Conservation (phyloP, 768 basidiomycete species). For the Boletus subcaerulescens region DNA sequence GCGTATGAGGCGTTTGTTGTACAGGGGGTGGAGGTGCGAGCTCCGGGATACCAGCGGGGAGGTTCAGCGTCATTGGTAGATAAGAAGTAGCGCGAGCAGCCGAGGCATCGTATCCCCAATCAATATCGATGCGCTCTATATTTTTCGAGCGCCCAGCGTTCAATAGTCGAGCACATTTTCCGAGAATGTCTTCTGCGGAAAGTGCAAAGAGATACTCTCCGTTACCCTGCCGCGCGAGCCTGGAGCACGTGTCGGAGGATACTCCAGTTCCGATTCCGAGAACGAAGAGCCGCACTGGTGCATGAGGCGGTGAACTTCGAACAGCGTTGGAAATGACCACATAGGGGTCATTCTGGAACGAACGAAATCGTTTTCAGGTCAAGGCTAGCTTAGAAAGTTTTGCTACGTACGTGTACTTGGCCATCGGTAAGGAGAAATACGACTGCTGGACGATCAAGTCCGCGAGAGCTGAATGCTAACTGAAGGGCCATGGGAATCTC, state of each 20-base stretch:
- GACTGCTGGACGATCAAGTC: constrained; percentile 38
- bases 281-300: constrained; percentile 49
- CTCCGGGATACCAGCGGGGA: constrained; percentile 9
- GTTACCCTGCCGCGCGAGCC: constrained; percentile 52
- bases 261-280: constrained; percentile 54
- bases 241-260: constrained; percentile 50
- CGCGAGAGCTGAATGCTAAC: constrained; percentile 36
- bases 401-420: constrained; percentile 31
- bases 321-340: constrained; percentile 33
- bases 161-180: constrained; percentile 49
- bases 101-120: constrained; percentile 41
- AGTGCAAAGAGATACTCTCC: constrained; percentile 49
- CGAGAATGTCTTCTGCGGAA: constrained; percentile 43
- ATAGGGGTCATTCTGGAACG: constrained; percentile 12
- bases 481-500: constrained; percentile 44
- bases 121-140: constrained; percentile 44
- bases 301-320: constrained; percentile 21
- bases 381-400: not conserved
- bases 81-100: not conserved
- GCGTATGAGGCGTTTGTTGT: constrained; percentile 32
- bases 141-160: constrained; percentile 48
- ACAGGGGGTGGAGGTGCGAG: constrained; percentile 36
- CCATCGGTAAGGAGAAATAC: constrained; percentile 64
- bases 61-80: constrained; percentile 16
- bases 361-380: not conserved